Conservation (phyloP, 495 filamentous ascomycete genomes). For the Aspergillus affinis region DNA sequence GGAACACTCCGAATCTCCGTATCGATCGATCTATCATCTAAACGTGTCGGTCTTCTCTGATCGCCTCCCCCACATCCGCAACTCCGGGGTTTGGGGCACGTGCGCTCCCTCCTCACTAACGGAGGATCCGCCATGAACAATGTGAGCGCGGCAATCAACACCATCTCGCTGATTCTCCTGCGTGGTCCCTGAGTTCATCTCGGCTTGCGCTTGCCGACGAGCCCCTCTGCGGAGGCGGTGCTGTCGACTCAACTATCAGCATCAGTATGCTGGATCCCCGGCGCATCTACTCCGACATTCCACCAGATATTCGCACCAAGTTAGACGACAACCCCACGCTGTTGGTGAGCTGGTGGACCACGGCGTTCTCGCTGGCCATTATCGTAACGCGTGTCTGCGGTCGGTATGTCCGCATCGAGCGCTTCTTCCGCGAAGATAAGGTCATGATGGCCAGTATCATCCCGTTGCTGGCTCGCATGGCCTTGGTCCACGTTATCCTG, state of each 20-base stretch:
- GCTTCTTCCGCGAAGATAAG: constrained; percentile 84
- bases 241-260: constrained; percentile 15
- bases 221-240: constrained; percentile 36
- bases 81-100: constrained; percentile 2
- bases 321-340: constrained; percentile 70
- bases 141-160: constrained; percentile 5
- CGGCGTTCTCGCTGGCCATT: constrained; percentile 73
- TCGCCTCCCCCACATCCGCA: background rate
- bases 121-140: constrained; percentile 9
- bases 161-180: background rate
- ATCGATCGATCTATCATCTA: no score
- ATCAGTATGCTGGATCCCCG: constrained; percentile 19
- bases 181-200: constrained; percentile 3
- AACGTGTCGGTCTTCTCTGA: no score
- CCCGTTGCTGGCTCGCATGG: constrained; percentile 81
- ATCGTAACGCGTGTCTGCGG: constrained; percentile 76
- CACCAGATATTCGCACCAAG: constrained; percentile 56
- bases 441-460: constrained; percentile 77
- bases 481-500: constrained; percentile 79
- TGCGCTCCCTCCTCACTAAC: background rate
- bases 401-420: constrained; percentile 77
- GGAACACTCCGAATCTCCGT: no score
- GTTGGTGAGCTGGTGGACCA: constrained; percentile 94
- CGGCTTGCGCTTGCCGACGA: constrained; percentile 14
- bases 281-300: constrained; percentile 34